Evolutionary conservation across 2,329 filamentous ascomycete species (phyloP), one percentile per base, ranked within the genome.

Genomic region (Cladosporium colombiae): DNA sequence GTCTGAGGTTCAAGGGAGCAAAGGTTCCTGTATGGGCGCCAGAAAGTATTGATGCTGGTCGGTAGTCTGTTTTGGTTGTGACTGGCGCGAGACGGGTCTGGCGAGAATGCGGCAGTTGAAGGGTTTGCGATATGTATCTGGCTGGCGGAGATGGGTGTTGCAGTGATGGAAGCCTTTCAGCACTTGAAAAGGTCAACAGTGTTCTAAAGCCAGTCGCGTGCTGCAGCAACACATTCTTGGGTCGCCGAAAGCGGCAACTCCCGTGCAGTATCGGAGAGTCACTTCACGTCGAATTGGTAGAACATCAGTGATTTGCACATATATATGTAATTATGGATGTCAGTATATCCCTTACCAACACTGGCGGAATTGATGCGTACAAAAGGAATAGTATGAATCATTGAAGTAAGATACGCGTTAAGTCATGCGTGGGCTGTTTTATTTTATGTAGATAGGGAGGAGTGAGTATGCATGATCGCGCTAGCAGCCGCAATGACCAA

Each of bases 121-220:
- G 3, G 21, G 3, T 40, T 16, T 27, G 33, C 31, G 31, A 27
- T 40, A 14, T 23, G 55, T 27, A 14, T 16, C 27, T 5, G 50
- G 13, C 14, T 23, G 21, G 50, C 33, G 50, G 27, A 56, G 33
- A 25, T 33, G 37, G 37, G 27, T 56, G 55, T 52, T 21, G 46
- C 40, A 49, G 59, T 58, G 55, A 64, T 67, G 70, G 70, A 71
- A 71, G 70, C 70, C 70, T 65, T 69, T 67, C 70, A 67, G 63
- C 27, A 59, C 27, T 53, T 64, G 66, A 70, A 59, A 71, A 70
- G 68, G 70, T 69, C 70, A 67, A 71, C 70, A 31, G 33, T 37
- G 56, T 50, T 35, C 29, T 55, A 7, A 53, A 21, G 49, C 16
- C 46, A 5, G 33, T 50, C 46, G 46, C 60, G 60, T 46, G 56